phyloP scores from a whole-genome alignment of 2,329 filamentous ascomycete genomes.

The Aschersonia sp. region DNA sequence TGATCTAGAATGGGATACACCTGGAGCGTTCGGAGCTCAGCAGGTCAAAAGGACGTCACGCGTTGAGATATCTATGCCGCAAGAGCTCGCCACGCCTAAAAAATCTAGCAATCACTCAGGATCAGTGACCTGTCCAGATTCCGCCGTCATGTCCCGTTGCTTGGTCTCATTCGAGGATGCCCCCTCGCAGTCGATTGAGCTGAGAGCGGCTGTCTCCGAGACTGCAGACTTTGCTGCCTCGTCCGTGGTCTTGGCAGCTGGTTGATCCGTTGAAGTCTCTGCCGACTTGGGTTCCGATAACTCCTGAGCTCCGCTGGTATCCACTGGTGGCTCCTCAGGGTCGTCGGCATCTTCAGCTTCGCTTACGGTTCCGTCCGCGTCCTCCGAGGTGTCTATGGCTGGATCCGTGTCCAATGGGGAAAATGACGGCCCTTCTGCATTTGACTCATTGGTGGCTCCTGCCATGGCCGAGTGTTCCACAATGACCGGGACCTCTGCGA shows the following conservation, averaged over 20 bases:
- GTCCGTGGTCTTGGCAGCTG: background rate
- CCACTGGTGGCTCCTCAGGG: no score
- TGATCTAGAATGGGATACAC: no score
- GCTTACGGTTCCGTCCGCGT: background rate
- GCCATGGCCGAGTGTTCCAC: constrained; percentile 20
- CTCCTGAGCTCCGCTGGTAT: background rate
- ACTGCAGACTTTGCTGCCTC: background rate
- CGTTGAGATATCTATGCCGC: no score
- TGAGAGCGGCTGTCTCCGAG: background rate
- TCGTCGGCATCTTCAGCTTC: no score
- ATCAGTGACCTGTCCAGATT: constrained; percentile 2
- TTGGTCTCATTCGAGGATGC: background rate
- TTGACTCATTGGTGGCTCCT: background rate
- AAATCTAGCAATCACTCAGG: background rate
- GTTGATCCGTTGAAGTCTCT: background rate
- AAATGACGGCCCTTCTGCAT: no score
- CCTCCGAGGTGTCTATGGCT: background rate
- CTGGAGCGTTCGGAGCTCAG: no score
- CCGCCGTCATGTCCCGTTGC: constrained; percentile 3
- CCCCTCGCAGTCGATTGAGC: background rate
- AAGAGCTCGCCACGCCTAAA: no score
- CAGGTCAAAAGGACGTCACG: no score
- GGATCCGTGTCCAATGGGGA: background rate
- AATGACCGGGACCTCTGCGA: constrained; percentile 25
- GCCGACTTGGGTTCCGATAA: background rate